These are phyloP conservation scores for Metschnikowia matae DNA, from an alignment of 805 yeast species.

Conservation along the genomic window DNA sequence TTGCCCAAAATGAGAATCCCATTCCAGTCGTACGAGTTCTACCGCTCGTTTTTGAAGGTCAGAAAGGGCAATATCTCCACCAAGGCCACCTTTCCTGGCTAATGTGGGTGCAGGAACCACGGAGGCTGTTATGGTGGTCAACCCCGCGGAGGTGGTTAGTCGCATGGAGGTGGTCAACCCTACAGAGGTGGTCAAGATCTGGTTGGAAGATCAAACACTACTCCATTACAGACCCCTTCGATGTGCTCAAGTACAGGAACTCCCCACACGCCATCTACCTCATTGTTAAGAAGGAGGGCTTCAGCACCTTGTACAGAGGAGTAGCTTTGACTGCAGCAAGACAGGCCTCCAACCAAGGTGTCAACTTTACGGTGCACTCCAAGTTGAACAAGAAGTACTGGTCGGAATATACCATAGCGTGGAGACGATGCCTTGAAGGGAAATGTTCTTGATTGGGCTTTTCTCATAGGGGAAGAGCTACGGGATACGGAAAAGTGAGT, in stretches of 20 bases:
- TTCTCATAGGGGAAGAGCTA: slow-evolving; percentile 45
- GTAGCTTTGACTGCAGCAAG: slow-evolving; percentile 94
- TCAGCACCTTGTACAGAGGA: slow-evolving; percentile 85
- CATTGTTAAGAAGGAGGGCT: slow-evolving; percentile 87
- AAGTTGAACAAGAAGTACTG: slow-evolving; percentile 70
- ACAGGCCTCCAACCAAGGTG: slow-evolving; percentile 98
- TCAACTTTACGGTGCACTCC: slow-evolving; percentile 93
- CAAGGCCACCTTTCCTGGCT: slow-evolving; percentile 72
- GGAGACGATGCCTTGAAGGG: slow-evolving; percentile 80
- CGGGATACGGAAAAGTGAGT: too few relatives aligned
- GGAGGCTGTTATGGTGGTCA: slow-evolving; percentile 90
- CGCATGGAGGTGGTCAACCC: too few relatives aligned
- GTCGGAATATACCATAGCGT: slow-evolving; percentile 55
- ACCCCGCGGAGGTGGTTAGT: too few relatives aligned
- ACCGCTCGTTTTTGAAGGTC: slow-evolving; percentile 64
- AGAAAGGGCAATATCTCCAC: slow-evolving; percentile 67
- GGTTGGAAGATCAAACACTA: slow-evolving; percentile 95
- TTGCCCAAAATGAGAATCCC: slow-evolving; percentile 98
- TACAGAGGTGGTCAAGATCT: slow-evolving; percentile 94
- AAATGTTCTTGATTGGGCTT: slow-evolving; percentile 87
- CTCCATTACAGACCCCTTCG: slow-evolving; percentile 78
- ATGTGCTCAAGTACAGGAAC: slow-evolving; percentile 80
- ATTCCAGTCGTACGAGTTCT: slow-evolving; percentile 89
- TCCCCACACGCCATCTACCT: slow-evolving; percentile 88
- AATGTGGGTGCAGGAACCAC: slow-evolving; percentile 98